These are phyloP conservation scores for Volutella citrinella DNA, from an alignment of 2,329 filamentous ascomycete species.

Conservation along the genomic window DNA sequence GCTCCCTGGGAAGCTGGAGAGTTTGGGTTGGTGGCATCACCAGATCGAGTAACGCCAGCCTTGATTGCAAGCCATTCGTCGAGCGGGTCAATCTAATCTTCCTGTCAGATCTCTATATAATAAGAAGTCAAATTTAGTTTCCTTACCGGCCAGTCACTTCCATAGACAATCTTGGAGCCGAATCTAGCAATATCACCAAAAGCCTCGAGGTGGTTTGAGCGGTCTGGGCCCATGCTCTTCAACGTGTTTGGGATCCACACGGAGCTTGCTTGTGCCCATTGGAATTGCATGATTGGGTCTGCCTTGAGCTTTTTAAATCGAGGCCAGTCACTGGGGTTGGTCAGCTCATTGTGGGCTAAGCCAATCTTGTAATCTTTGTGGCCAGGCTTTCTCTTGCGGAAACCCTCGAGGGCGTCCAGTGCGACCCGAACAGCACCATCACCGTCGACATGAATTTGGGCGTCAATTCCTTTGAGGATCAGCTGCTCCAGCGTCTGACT, in stretches of 20 bases:
- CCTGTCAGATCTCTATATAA: no score
- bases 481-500: slow-evolving; percentile 5
- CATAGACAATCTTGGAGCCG: slow-evolving; percentile 10
- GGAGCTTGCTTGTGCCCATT: slow-evolving; percentile 26
- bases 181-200: slow-evolving; percentile 16
- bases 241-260: slow-evolving; percentile 23
- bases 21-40: slow-evolving; percentile 16
- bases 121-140: neutral
- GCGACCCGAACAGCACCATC: slow-evolving; percentile 11
- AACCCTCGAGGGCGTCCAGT: slow-evolving; percentile 8
- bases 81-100: slow-evolving; percentile 18
- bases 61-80: slow-evolving; percentile 21
- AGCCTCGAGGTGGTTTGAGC: slow-evolving; percentile 25
- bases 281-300: slow-evolving; percentile 23
- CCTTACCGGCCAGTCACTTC: slow-evolving; percentile 20
- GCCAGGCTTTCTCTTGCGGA: slow-evolving; percentile 16
- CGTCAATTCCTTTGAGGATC: slow-evolving; percentile 4
- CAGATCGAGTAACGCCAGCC: slow-evolving; percentile 13
- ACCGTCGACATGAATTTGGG: slow-evolving; percentile 13
- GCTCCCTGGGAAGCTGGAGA: slow-evolving; percentile 14
- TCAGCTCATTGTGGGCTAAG: slow-evolving; percentile 24
- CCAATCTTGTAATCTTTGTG: slow-evolving; percentile 19
- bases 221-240: slow-evolving; percentile 18
- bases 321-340: slow-evolving; percentile 20
- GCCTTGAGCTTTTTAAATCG: slow-evolving; percentile 23